These are phyloP conservation scores for Boletellus sp. DNA, from an alignment of 768 basidiomycete species.

Conservation along the genomic window DNA sequence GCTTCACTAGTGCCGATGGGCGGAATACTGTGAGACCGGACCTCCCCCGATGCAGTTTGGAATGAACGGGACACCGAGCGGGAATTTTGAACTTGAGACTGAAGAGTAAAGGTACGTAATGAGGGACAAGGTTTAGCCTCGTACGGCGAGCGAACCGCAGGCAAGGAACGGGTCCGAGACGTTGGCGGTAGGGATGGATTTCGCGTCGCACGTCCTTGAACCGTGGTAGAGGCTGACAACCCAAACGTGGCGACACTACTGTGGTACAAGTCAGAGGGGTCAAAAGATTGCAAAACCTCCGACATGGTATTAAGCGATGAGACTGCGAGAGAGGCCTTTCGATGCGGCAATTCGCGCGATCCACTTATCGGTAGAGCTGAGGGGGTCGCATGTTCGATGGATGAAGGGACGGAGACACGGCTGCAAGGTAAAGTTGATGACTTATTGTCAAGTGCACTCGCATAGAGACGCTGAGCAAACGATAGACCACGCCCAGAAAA, in stretches of 20 bases:
- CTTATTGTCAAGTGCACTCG: conserved; percentile 33
- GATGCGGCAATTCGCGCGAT: neutral
- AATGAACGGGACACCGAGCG: neutral
- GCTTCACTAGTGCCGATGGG: neutral
- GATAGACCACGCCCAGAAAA: conserved; percentile 23
- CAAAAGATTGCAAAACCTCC: conserved; percentile 2
- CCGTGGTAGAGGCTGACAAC: conserved; percentile 1
- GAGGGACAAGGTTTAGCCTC: neutral
- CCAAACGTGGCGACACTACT: conserved; percentile 6
- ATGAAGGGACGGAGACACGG: conserved; percentile 5
- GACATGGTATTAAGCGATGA: neutral
- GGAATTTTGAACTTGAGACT: neutral
- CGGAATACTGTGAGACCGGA: neutral
- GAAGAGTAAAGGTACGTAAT: neutral
- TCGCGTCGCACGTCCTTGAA: neutral
- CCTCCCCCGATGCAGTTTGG: neutral
- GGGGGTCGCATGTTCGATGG: neutral
- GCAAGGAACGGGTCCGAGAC: neutral
- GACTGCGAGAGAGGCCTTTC: conserved; percentile 3
- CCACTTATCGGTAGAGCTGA: neutral
- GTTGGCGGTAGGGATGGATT: neutral
- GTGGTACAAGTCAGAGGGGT: conserved; percentile 17
- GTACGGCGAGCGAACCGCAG: neutral
- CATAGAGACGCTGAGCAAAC: conserved; percentile 44
- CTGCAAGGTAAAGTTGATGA: conserved; percentile 3